Conservation (phyloP, 495 filamentous ascomycete genomes). For the Astrothelium subdiscretum region DNA sequence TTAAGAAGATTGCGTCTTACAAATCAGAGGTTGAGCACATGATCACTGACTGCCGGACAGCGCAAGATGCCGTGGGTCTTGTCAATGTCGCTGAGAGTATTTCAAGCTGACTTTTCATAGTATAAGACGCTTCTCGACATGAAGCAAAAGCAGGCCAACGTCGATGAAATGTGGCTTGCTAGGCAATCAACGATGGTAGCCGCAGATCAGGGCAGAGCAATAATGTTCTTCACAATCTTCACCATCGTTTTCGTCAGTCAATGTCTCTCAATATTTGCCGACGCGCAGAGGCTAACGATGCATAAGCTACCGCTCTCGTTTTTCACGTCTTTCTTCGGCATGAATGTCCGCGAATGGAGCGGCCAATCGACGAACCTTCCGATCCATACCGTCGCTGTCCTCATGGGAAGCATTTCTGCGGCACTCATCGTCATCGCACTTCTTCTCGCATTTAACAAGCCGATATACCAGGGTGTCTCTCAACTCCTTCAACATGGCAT, state of each 20-base stretch:
- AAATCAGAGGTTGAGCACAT: background rate
- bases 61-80: background rate
- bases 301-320: conserved; percentile 47
- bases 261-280: background rate
- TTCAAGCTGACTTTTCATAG: background rate
- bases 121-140: background rate
- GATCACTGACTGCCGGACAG: background rate
- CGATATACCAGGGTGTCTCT: background rate
- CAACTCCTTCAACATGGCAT: background rate
- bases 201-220: background rate
- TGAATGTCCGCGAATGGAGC: conserved; percentile 32
- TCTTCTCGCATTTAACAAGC: background rate
- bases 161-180: background rate
- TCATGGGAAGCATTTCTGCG: background rate
- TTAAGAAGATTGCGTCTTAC: background rate
- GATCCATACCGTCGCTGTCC: background rate
- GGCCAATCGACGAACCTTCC: background rate
- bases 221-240: conserved; percentile 1
- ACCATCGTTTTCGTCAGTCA: background rate
- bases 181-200: background rate
- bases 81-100: background rate
- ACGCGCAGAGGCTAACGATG: conserved; percentile 20
- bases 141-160: conserved; percentile 1
- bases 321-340: conserved; percentile 40
- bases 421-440: background rate